Conservation (phyloP, 1,139 yeast species). For the Kurtzmaniella quercitrusa region DNA sequence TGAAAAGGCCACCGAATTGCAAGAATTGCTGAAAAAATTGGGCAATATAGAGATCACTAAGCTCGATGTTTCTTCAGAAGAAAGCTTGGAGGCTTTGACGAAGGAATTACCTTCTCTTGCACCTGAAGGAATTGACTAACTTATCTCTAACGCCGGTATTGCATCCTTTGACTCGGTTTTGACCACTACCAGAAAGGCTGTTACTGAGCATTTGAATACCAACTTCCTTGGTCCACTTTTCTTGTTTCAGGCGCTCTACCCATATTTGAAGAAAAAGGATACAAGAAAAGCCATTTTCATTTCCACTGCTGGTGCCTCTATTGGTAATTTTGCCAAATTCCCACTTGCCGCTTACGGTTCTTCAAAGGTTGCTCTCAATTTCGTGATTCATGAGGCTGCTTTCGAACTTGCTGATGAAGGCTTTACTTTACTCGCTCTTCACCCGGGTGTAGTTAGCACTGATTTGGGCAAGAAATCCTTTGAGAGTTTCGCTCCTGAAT, state of each 20-base stretch:
- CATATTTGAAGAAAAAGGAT: conserved; percentile 9
- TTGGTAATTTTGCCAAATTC: conserved; percentile 10
- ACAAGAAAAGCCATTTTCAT: conserved; percentile 21
- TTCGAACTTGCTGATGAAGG: conserved; percentile 14
- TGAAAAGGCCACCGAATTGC: conserved; percentile 9
- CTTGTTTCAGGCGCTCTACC: conserved; percentile 15
- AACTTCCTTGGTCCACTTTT: conserved; percentile 30
- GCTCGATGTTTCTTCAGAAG: conserved; percentile 6
- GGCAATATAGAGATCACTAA: conserved; percentile 4
- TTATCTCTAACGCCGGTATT: conserved; percentile 17
- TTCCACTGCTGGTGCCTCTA: conserved; percentile 20
- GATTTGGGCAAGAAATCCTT: conserved; percentile 12
- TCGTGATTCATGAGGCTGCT: conserved; percentile 2
- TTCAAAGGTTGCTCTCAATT: conserved; percentile 25
- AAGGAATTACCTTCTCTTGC: conserved; percentile 3
- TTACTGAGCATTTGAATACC: conserved; percentile 16
- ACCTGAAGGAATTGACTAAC: conserved; percentile 11
- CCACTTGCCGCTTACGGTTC: conserved; percentile 7
- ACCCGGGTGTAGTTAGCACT: conserved; percentile 30
- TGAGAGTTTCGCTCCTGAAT: background rate
- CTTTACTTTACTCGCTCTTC: conserved; percentile 20
- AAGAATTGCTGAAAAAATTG: conserved; percentile 1
- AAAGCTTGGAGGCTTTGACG: conserved; percentile 4
- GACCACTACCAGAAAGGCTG: conserved; percentile 11
- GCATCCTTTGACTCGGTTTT: conserved; percentile 2